Base-by-base conservation (phyloP, 1,284 basidiomycete species). In the Rhizopogon parksii region DNA sequence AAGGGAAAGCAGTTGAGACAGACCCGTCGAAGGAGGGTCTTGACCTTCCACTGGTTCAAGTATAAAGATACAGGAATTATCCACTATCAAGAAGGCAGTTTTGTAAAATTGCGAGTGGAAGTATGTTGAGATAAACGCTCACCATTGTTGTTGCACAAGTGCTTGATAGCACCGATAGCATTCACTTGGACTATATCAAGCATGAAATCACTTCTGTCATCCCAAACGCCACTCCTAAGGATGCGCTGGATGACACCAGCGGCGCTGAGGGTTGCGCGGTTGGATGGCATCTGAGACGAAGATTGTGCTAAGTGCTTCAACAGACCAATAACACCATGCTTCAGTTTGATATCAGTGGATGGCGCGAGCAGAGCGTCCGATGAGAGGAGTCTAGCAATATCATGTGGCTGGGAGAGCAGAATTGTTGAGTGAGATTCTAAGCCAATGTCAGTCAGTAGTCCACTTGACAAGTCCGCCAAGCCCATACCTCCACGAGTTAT, bases 131-230 rank as follows among this genome's bases (percentile, higher is more conserved):
- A 19, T 15, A 17, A 60, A 59, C 25, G 68, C 81, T 60, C 61
- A 93, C 92, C 72, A 60, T 81, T 84, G 35, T 78, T 78, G 53
- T 80, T 82, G 64, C 88, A 92, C 51, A 98, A 75, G 62, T 96
- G 89, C 69, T 97, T 97, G 27, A 89, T 78, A 14, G 94, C 76
- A 0, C 91, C 91, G 39, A 97, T 88, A 0, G 91, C 90, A 43
- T 84, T 85, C 24, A 93, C 77, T 68, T 98, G 95, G 0, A 98
- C 82, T 9, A 89, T 79, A 50, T 90, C 87, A 9, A 87, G 81
- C 71, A 92, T 81, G 47, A 71, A 73, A 64, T 95, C 91, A 6
- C 78, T 71, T 53, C 79, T 77, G 47, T 82, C 77, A 25, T 77
- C 76, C 82, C 88, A 93, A 7, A 91, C 72, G 2, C 82, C 80